phyloP scores from a whole-genome alignment of 2,329 filamentous ascomycete genomes.

The Incumbomyces lentus region DNA sequence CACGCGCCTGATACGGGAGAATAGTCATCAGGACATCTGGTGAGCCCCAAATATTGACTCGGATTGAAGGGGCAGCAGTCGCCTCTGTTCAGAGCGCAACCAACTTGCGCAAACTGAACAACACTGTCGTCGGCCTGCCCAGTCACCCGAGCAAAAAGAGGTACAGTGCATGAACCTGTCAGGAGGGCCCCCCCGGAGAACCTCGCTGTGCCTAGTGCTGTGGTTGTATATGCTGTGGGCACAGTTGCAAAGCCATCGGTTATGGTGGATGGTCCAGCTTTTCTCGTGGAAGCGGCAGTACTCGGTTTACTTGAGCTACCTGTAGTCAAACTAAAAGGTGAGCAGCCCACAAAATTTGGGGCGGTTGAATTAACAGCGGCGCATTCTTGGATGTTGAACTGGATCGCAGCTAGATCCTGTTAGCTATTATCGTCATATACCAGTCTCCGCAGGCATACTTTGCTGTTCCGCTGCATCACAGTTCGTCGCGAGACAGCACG shows the following conservation, averaged over 20 bases:
- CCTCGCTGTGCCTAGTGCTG: slow-evolving; percentile 11
- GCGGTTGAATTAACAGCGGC: slow-evolving; percentile 20
- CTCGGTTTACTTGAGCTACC: slow-evolving; percentile 7
- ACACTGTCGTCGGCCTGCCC: slow-evolving; percentile 5
- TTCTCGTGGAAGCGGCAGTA: slow-evolving; percentile 8
- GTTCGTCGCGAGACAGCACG: slow-evolving; percentile 19
- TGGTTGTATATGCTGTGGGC: slow-evolving; percentile 7
- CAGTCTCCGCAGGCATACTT: slow-evolving; percentile 10
- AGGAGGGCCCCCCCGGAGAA: slow-evolving; percentile 17
- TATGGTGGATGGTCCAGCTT: slow-evolving; percentile 12
- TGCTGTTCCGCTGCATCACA: slow-evolving; percentile 19
- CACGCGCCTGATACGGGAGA: slow-evolving; percentile 19
- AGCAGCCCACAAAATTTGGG: slow-evolving; percentile 22
- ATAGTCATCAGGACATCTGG: slow-evolving; percentile 21
- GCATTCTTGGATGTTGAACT: slow-evolving; percentile 22
- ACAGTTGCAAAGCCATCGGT: slow-evolving; percentile 12
- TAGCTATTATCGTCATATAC: background rate
- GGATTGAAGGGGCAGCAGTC: slow-evolving; percentile 19
- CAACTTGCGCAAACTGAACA: slow-evolving; percentile 17
- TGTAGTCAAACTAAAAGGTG: slow-evolving; percentile 11
- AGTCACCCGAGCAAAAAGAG: slow-evolving; percentile 19
- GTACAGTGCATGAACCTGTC: slow-evolving; percentile 21
- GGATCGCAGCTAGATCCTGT: slow-evolving; percentile 16
- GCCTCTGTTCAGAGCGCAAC: slow-evolving; percentile 15
- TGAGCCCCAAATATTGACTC: slow-evolving; percentile 13